phyloP scores from a whole-genome alignment of 2,329 filamentous ascomycete species.

The Ascochyta fabae region DNA sequence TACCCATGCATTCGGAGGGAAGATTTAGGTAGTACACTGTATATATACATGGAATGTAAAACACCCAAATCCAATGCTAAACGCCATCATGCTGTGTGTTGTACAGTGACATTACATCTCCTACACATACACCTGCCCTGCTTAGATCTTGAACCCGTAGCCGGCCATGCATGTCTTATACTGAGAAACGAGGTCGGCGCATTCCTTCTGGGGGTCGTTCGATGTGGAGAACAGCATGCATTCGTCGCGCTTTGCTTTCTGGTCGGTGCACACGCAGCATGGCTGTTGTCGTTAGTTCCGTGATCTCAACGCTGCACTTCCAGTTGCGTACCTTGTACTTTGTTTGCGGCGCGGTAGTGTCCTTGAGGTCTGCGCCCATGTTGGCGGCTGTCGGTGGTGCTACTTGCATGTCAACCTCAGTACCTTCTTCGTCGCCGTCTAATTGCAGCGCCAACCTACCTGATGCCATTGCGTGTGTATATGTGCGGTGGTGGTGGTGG shows the following conservation, averaged over 20 bases:
- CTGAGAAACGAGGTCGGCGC: slow-evolving; percentile 79
- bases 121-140: background rate
- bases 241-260: slow-evolving; percentile 91
- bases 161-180: slow-evolving; percentile 93
- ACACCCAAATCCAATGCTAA: slow-evolving; percentile 29
- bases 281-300: slow-evolving; percentile 62
- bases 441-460: slow-evolving; percentile 1
- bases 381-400: slow-evolving; percentile 50
- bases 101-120: slow-evolving; percentile 29
- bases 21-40: slow-evolving; percentile 37
- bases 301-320: background rate
- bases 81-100: slow-evolving; percentile 42
- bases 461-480: slow-evolving; percentile 15
- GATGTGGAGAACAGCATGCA: slow-evolving; percentile 97
- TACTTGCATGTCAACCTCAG: slow-evolving; percentile 13
- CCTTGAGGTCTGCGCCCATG: slow-evolving; percentile 55
- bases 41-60: slow-evolving; percentile 20
- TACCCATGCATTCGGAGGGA: slow-evolving; percentile 31
- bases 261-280: slow-evolving; percentile 96
- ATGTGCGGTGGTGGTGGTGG: background rate
- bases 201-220: slow-evolving; percentile 82
- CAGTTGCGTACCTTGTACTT: slow-evolving; percentile 52
- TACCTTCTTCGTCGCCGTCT: background rate
- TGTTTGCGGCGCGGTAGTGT: slow-evolving; percentile 45
- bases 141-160: slow-evolving; percentile 77